These are phyloP conservation scores for Carnegiea gigantea DNA, from an alignment of 179 eudicot species.

Conservation along the genomic window DNA sequence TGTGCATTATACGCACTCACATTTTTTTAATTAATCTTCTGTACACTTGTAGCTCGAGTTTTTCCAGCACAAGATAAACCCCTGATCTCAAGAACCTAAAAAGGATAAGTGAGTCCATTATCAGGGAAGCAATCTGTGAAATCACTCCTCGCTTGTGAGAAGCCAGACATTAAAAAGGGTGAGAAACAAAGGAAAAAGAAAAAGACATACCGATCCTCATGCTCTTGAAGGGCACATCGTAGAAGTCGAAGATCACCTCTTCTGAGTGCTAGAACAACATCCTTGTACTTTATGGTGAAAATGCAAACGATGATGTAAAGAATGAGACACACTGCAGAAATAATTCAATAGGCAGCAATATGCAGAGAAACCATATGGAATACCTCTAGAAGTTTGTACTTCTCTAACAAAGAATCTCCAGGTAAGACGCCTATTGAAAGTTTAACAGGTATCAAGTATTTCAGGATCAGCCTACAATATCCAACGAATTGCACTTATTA, in stretches of 20 bases:
- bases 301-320: constrained; percentile 4
- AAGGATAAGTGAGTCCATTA: background rate
- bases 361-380: constrained; percentile 5
- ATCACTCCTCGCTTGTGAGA: background rate
- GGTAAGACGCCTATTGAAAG: constrained; percentile 92
- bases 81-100: constrained; percentile 88
- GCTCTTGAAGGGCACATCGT: constrained; percentile 77
- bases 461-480: constrained; percentile 82
- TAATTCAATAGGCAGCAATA: constrained; percentile 1
- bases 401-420: constrained; percentile 54
- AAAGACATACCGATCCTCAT: constrained; percentile 67
- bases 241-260: constrained; percentile 87
- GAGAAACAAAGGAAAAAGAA: background rate
- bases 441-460: constrained; percentile 95
- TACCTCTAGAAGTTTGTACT: constrained; percentile 82
- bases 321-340: background rate
- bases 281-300: constrained; percentile 54
- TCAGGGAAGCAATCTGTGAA: background rate
- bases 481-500: constrained; percentile 16
- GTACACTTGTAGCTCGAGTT: constrained; percentile 95
- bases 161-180: background rate
- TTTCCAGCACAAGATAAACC: constrained; percentile 90
- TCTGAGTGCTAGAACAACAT: constrained; percentile 71
- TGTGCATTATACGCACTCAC: constrained; percentile 36
- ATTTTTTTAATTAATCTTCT: constrained; percentile 87